phyloP scores from a whole-genome alignment of 352 stramenopile genomes.

The Phytophthora vignae region DNA sequence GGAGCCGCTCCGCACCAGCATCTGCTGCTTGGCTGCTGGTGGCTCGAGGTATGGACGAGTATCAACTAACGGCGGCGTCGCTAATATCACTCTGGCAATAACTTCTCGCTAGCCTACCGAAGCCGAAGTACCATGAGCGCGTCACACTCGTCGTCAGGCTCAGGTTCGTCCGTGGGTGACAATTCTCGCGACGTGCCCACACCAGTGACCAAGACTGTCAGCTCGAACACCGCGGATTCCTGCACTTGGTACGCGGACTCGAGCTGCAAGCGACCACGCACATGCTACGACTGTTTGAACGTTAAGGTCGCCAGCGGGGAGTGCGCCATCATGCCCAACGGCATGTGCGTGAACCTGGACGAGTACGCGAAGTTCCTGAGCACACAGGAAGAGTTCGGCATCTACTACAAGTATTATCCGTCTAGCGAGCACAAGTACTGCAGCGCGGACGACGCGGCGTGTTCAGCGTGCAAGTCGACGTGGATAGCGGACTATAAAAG shows the following conservation, averaged over 20 bases:
- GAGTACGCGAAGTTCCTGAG: constrained; percentile 29
- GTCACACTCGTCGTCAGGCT: constrained; percentile 28
- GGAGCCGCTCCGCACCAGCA: constrained; percentile 8
- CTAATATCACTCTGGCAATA: background rate
- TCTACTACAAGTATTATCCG: constrained; percentile 39
- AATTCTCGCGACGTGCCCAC: constrained; percentile 9
- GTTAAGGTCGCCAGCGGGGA: constrained; percentile 25
- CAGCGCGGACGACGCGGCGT: constrained; percentile 27
- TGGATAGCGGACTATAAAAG: constrained; percentile 37
- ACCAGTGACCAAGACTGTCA: constrained; percentile 31
- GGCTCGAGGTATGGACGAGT: constrained; percentile 22
- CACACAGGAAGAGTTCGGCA: constrained; percentile 27
- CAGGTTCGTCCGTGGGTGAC: constrained; percentile 2
- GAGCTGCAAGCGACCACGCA: constrained; percentile 47
- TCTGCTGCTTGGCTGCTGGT: constrained; percentile 27
- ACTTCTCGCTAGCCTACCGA: background rate
- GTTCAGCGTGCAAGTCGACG: constrained; percentile 27
- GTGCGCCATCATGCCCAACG: constrained; percentile 36
- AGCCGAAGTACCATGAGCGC: constrained; percentile 17
- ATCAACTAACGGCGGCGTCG: background rate
- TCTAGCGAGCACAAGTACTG: constrained; percentile 48
- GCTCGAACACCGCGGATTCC: constrained; percentile 32
- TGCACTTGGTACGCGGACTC: constrained; percentile 46
- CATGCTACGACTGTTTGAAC: constrained; percentile 72
- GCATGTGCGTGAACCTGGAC: constrained; percentile 31